Base-by-base conservation (phyloP, 139 green algal species). In the Volvox reticuliferus region DNA sequence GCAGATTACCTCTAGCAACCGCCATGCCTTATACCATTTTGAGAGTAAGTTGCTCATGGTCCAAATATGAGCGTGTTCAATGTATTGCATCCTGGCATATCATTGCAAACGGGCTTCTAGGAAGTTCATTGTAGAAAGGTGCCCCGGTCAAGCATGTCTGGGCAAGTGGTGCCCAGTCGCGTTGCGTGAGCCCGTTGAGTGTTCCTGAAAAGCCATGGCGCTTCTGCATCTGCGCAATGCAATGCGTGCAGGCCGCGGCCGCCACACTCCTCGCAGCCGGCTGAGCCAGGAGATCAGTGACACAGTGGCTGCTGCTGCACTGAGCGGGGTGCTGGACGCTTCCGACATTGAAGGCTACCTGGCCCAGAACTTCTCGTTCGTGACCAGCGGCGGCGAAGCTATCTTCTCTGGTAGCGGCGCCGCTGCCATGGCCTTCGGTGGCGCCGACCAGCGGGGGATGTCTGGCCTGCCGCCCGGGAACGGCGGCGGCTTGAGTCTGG, bases 331-430 rank as follows among this genome's bases (percentile, higher is more conserved):
- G 55, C 86, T 90, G 32, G 86, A 90, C 73, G 63, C 73, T 19
- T 84, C 73, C 0, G 86, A 91, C 61, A 79, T 91, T 26, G 87
- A 91, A 28, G 35, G n/a, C 44, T 91, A 86, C 87, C 62, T 91
- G 33, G 76, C 62, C 6, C 76, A 85, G 87, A 91, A 91, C 76
- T 91, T 91, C 33, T 67, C 20, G 62, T 91, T 91, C 76, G 36
- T 79, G n/a, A 65, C 33, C 22, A 21, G n/a, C 30, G 37, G 22
- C 22, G 32, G 32, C 24, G 87, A 86, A 22, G 33, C 35, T 24
- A 79, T 63, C n/a, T 79, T 83, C 22, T 67, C 50, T 2, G 73
- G 75, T 55, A 32, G 36, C 78, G 78, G 21, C 76, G 76, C 28
- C 73, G 73, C 24, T 35, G 28, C 73, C n/a, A 44, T 32, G 26